phyloP scores from a whole-genome alignment of 441 rosid genomes.

The Mallotus japonicus region DNA sequence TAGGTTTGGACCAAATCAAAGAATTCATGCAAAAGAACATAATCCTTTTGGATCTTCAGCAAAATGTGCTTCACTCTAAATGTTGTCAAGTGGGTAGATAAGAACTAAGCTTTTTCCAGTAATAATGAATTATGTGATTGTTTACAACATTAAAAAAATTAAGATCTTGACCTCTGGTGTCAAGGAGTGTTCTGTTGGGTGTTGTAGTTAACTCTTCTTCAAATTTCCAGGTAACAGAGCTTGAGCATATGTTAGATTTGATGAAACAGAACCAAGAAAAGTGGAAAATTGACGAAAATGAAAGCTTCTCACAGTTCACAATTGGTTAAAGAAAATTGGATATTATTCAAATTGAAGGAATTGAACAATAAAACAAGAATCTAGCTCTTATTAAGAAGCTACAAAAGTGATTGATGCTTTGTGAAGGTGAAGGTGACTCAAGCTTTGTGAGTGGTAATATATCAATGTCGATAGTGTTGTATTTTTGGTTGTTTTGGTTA shows the following conservation, averaged over 20 bases:
- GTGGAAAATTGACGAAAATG: constrained; percentile 35
- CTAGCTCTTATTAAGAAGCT: no score
- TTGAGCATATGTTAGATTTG: constrained; percentile 14
- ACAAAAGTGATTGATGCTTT: no score
- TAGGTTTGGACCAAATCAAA: constrained; percentile 59
- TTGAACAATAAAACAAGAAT: neutral
- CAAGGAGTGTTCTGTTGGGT: constrained; percentile 60
- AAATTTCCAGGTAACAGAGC: constrained; percentile 22
- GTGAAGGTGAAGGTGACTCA: neutral
- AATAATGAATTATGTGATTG: constrained; percentile 71
- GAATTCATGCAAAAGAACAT: constrained; percentile 66
- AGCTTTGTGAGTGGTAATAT: neutral
- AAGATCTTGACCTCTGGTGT: constrained; percentile 66
- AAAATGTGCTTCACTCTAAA: constrained; percentile 51
- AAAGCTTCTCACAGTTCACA: constrained; percentile 10
- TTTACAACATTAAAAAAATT: constrained; percentile 72
- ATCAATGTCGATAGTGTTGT: no score
- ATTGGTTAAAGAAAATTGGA: neutral
- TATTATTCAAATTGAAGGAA: neutral
- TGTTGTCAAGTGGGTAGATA: constrained; percentile 30
- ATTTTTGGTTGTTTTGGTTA: no score
- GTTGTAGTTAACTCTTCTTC: constrained; percentile 42
- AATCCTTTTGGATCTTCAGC: constrained; percentile 55
- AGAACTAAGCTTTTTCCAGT: constrained; percentile 56
- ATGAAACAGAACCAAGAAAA: constrained; percentile 13